Percentiles rank a stretch among this genome's conserved stretches.
Conservation (phyloP, 768 basidiomycete species). For the Terana coerulea region DNA sequence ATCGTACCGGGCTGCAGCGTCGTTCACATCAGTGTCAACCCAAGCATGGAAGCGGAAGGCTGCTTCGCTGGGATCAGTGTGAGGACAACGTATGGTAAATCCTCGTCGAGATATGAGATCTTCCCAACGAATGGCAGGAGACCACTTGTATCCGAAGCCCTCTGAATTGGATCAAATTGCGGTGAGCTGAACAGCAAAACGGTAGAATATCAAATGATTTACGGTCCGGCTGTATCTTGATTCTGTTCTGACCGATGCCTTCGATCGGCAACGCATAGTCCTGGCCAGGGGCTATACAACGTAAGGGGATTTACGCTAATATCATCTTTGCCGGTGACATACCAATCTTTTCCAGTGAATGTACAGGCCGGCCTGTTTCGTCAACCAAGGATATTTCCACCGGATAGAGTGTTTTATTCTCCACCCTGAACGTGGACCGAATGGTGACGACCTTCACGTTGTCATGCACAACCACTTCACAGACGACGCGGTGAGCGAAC, state of each 20-base stretch:
- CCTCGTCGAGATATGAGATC: constrained; percentile 68
- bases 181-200: neutral
- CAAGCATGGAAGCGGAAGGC: constrained; percentile 94
- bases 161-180: constrained; percentile 40
- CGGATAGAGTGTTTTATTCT: constrained; percentile 89
- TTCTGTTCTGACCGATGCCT: constrained; percentile 73
- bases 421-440: constrained; percentile 87
- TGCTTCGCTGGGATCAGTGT: constrained; percentile 74
- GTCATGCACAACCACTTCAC: constrained; percentile 85
- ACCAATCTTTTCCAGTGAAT: constrained; percentile 81
- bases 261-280: constrained; percentile 90
- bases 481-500: constrained; percentile 76
- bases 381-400: constrained; percentile 90
- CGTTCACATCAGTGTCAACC: constrained; percentile 68
- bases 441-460: constrained; percentile 94
- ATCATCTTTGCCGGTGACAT: constrained; percentile 18
- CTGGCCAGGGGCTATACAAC: constrained; percentile 64
- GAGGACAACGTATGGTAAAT: constrained; percentile 83
- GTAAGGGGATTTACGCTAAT: neutral
- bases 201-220: constrained; percentile 26
- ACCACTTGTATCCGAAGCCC: constrained; percentile 97
- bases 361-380: constrained; percentile 74
- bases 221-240: constrained; percentile 93
- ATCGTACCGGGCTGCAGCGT: constrained; percentile 41
- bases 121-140: constrained; percentile 81